These are phyloP conservation scores for Syncephalis plumigaleata DNA, from an alignment of 371 early-diverging fungal species.

Conservation along the genomic window DNA sequence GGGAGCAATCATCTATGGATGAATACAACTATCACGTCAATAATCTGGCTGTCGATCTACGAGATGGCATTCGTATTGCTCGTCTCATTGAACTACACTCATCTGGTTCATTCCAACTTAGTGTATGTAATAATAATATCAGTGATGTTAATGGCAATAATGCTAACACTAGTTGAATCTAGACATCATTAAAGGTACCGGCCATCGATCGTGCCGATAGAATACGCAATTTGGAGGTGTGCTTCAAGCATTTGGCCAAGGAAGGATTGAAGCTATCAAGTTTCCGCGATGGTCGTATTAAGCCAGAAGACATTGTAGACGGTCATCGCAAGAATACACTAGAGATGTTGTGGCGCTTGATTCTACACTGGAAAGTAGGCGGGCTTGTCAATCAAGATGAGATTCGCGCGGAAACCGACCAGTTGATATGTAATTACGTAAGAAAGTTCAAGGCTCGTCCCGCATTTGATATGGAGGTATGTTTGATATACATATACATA, in stretches of 20 bases:
- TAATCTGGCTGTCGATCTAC: conserved; percentile 14
- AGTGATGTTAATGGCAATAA: not conserved
- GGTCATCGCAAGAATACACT: conserved; percentile 20
- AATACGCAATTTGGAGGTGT: conserved; percentile 15
- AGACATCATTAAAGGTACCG: conserved; percentile 15
- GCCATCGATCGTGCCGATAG: conserved; percentile 13
- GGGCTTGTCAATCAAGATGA: conserved; percentile 10
- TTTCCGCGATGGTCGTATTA: conserved; percentile 13
- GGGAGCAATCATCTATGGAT: conserved; percentile 12
- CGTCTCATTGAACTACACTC: conserved; percentile 15
- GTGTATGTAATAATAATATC: not conserved
- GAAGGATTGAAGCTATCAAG: conserved; percentile 13
- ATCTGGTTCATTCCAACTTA: not conserved
- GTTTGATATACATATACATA: too few relatives aligned
- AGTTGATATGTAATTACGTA: conserved; percentile 8
- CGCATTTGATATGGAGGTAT: too few relatives aligned
- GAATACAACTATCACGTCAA: conserved; percentile 15
- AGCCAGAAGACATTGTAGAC: conserved; percentile 13
- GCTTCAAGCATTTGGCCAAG: conserved; percentile 6
- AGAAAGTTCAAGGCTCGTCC: conserved; percentile 7
- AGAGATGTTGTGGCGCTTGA: conserved; percentile 17
- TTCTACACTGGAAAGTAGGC: conserved; percentile 17
- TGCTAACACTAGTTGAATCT: not conserved
- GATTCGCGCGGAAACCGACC: conserved; percentile 10
- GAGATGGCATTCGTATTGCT: conserved; percentile 13